Conservation (phyloP, 1,284 basidiomycete species). For the Paramarasmius palmivorus region DNA sequence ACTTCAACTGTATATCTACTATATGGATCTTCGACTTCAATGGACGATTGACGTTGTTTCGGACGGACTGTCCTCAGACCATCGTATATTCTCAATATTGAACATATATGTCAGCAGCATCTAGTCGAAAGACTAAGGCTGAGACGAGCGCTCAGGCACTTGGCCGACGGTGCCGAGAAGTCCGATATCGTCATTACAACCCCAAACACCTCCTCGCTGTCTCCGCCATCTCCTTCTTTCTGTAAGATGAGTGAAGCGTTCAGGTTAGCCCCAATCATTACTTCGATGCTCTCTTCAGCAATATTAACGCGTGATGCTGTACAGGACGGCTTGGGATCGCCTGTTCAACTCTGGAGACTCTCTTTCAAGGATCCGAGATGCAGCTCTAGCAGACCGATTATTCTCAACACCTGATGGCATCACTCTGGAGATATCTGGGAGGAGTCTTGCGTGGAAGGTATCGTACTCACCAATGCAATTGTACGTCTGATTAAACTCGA, state of each 20-base stretch:
- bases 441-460: slow-evolving; percentile 83
- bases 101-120: too few species aligned
- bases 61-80: too few species aligned
- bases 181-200: neutral
- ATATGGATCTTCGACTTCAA: neutral
- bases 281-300: neutral
- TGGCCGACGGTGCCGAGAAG: too few species aligned
- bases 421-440: slow-evolving; percentile 59
- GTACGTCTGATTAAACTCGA: slow-evolving; percentile 9
- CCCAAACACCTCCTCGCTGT: neutral
- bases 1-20: too few species aligned
- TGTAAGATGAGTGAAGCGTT: too few species aligned
- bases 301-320: neutral
- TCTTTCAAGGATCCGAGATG: slow-evolving; percentile 65
- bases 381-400: slow-evolving; percentile 59
- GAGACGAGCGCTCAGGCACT: too few species aligned
- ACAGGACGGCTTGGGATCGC: slow-evolving; percentile 59
- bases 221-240: too few species aligned
- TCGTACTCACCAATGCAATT: slow-evolving; percentile 16
- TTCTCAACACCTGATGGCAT: slow-evolving; percentile 41
- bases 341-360: slow-evolving; percentile 58
- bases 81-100: too few species aligned
- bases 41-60: neutral
- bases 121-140: too few species aligned
- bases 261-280: neutral